Evolutionary conservation across 805 yeast species (phyloP).

Genomic region (Schwanniomyces pseudopolymorphus): DNA sequence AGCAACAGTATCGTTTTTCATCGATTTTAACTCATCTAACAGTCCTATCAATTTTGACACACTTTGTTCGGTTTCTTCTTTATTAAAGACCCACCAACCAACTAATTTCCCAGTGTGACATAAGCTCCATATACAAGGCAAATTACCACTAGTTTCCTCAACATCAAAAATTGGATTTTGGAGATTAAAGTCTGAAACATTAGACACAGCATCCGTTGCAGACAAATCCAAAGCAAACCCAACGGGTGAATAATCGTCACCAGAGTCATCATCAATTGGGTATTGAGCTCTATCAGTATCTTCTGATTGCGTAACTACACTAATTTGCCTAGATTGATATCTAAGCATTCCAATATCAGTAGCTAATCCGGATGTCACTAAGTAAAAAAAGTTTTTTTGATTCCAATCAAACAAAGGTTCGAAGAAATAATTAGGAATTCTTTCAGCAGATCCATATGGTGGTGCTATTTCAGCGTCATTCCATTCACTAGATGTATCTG

Average conservation of each 20-base stretch:
- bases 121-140: conserved; percentile 66
- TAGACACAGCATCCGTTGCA: conserved; percentile 24
- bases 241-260: conserved; percentile 67
- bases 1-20: conserved; percentile 3
- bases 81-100: conserved; percentile 65
- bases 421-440: conserved; percentile 49
- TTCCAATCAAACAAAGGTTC: conserved; percentile 43
- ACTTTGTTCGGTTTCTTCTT: conserved; percentile 45
- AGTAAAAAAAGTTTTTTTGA: conserved; percentile 18
- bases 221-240: conserved; percentile 67
- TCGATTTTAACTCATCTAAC: background rate
- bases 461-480: conserved; percentile 48
- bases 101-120: conserved; percentile 62
- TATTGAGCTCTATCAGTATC: conserved; percentile 73
- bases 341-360: conserved; percentile 53
- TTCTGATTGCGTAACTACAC: conserved; percentile 43
- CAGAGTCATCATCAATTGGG: conserved; percentile 66
- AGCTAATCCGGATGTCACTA: conserved; percentile 63
- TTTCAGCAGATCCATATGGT: conserved; percentile 50
- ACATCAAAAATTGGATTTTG: conserved; percentile 57
- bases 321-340: conserved; percentile 11
- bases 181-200: conserved; percentile 21
- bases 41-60: conserved; percentile 20
- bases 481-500: conserved; percentile 9
- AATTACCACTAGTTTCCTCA: conserved; percentile 51